These are phyloP conservation scores for Cercospora citrullina DNA, from an alignment of 2,329 filamentous ascomycete species.

Conservation along the genomic window DNA sequence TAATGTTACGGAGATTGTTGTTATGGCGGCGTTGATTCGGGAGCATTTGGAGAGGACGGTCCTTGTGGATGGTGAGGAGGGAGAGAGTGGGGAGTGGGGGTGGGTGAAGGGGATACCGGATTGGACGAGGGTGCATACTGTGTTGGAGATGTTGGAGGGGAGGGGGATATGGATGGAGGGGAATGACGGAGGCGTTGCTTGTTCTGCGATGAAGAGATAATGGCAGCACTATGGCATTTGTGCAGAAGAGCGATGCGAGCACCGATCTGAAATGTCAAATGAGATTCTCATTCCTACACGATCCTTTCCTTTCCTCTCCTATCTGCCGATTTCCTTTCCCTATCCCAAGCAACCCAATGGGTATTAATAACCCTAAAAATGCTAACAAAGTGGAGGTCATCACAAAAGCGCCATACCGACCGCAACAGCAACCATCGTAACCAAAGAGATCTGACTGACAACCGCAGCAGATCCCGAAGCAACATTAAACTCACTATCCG, in stretches of 20 bases:
- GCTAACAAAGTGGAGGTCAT: background rate
- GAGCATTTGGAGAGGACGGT: constrained; percentile 10
- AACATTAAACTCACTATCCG: constrained; percentile 16
- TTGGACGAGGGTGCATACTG: constrained; percentile 8
- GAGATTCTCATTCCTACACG: background rate
- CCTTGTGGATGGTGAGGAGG: background rate
- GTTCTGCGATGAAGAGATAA: too few relatives aligned
- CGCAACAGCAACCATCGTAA: constrained; percentile 7
- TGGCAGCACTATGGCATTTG: background rate
- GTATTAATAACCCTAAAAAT: background rate
- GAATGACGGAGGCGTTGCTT: too few relatives aligned
- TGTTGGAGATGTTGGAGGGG: constrained; percentile 5
- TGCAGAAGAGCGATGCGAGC: background rate
- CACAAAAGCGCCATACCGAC: constrained; percentile 7
- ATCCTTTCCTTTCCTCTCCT: background rate
- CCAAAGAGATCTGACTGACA: constrained; percentile 3
- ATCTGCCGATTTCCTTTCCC: background rate
- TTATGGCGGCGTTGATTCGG: constrained; percentile 31
- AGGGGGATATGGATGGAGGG: background rate
- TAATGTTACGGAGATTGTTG: constrained; percentile 39
- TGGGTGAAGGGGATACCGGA: constrained; percentile 9
- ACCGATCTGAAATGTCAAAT: background rate
- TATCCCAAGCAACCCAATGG: background rate
- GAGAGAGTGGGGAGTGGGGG: background rate
- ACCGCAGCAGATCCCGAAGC: constrained; percentile 14